A percentile compares a stretch with the other conserved stretches of the same genome.
These are phyloP conservation scores for Metarhizium album DNA, from an alignment of 2,329 filamentous ascomycete genomes.

Conservation along the genomic window DNA sequence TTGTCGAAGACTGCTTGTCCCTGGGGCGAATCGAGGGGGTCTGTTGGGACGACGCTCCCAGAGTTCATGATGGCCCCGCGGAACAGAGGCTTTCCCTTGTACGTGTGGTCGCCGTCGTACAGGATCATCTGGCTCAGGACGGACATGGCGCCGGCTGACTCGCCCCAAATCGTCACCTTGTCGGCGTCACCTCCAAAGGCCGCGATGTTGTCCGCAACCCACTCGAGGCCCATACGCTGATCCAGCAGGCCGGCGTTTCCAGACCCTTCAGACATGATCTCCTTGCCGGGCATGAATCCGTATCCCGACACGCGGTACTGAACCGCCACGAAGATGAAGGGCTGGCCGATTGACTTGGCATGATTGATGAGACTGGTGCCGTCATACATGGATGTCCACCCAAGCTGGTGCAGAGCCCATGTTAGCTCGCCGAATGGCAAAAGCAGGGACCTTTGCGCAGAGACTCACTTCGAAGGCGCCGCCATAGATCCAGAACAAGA, in stretches of 20 bases:
- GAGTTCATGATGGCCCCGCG: constrained; percentile 70
- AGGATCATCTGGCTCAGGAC: constrained; percentile 60
- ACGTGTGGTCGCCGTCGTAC: neutral
- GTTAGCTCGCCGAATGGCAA: neutral
- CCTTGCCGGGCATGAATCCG: constrained; percentile 60
- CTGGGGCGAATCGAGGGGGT: constrained; percentile 54
- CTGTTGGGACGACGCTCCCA: constrained; percentile 50
- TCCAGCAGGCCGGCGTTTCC: constrained; percentile 40
- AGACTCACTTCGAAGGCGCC: constrained; percentile 26
- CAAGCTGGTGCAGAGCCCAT: neutral
- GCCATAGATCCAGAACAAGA: constrained; percentile 48
- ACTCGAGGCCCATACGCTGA: constrained; percentile 61
- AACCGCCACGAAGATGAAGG: constrained; percentile 64
- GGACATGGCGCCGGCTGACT: constrained; percentile 61
- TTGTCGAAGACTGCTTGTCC: constrained; percentile 54
- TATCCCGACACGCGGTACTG: constrained; percentile 71
- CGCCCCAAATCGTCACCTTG: constrained; percentile 74
- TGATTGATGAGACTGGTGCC: neutral
- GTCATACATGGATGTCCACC: neutral
- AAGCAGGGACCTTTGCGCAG: neutral
- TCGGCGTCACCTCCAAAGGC: constrained; percentile 68
- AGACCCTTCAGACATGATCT: constrained; percentile 38
- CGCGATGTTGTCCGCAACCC: constrained; percentile 68
- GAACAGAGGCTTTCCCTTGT: constrained; percentile 50
- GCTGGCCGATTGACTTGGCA: constrained; percentile 17